Evolutionary conservation across 2,329 filamentous ascomycete genomes (phyloP).

Genomic region (Colletotrichum sp.): DNA sequence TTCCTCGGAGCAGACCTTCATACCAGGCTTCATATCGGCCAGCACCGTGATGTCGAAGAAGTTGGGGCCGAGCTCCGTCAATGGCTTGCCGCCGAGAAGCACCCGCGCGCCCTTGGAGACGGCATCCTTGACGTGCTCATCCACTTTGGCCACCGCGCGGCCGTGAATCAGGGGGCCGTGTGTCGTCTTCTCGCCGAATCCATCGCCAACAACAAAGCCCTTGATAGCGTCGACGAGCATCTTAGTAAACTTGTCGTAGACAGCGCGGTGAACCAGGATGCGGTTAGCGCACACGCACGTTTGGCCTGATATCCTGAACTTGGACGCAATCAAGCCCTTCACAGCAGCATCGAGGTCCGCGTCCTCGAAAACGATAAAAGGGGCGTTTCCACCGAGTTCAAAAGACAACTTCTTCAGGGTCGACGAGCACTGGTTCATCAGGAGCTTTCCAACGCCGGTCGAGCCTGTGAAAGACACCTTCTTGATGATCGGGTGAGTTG

Average conservation of each 20-base stretch:
- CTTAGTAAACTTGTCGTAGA: slow-evolving; percentile 68
- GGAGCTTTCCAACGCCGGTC: slow-evolving; percentile 72
- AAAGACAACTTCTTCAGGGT: slow-evolving; percentile 71
- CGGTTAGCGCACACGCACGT: slow-evolving; percentile 71
- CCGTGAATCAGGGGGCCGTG: slow-evolving; percentile 77
- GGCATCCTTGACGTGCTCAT: slow-evolving; percentile 72
- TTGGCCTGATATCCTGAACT: slow-evolving; percentile 68
- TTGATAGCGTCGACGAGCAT: slow-evolving; percentile 63
- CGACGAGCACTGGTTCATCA: slow-evolving; percentile 75
- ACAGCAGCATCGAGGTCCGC: slow-evolving; percentile 71
- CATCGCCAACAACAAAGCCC: slow-evolving; percentile 71
- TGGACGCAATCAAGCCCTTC: slow-evolving; percentile 57
- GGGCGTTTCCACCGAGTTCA: slow-evolving; percentile 71
- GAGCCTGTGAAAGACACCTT: slow-evolving; percentile 84
- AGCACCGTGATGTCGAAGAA: slow-evolving; percentile 53
- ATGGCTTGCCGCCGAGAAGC: slow-evolving; percentile 59
- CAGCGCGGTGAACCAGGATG: slow-evolving; percentile 65
- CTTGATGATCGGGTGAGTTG: slow-evolving; percentile 71
- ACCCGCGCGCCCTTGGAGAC: slow-evolving; percentile 74
- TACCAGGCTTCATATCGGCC: slow-evolving; percentile 43
- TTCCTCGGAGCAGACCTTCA: slow-evolving; percentile 52
- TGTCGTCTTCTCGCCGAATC: slow-evolving; percentile 71
- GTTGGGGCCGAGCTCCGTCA: slow-evolving; percentile 40
- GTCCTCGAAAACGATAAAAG: slow-evolving; percentile 68
- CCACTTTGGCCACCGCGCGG: slow-evolving; percentile 72